phyloP scores from a whole-genome alignment of 345 rosid genomes.

The Citrus unshiu region DNA sequence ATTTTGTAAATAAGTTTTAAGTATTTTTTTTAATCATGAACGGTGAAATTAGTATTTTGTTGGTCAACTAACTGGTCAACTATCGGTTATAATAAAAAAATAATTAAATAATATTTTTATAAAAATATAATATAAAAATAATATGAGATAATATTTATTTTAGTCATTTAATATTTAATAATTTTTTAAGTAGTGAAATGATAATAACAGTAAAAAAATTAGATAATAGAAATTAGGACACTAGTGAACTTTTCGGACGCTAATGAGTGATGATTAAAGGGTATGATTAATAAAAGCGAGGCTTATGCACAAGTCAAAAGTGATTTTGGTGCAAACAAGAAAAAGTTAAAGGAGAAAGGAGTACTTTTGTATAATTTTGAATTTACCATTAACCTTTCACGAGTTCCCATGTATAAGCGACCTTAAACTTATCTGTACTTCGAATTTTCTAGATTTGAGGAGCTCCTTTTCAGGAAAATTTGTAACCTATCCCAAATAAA shows the following conservation, averaged over 20 bases:
- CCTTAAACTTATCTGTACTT: not conserved
- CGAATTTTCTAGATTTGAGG: not conserved
- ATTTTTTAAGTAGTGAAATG: fast-evolving
- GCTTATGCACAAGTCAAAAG: slow-evolving; percentile 18
- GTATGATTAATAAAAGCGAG: not conserved
- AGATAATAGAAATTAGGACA: not conserved
- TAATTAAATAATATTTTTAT: too few relatives aligned
- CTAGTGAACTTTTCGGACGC: slow-evolving; percentile 6
- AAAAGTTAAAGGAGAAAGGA: slow-evolving; percentile 6
- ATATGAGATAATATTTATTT: too few relatives aligned
- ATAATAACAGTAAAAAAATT: too few relatives aligned
- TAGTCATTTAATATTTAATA: too few relatives aligned
- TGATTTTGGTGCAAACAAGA: slow-evolving; percentile 3
- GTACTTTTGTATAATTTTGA: slow-evolving; percentile 3
- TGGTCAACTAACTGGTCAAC: too few relatives aligned
- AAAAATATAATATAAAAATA: too few relatives aligned
- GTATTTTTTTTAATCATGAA: too few relatives aligned
- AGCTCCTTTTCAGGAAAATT: slow-evolving; percentile 2
- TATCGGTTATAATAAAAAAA: too few relatives aligned
- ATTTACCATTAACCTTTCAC: slow-evolving; percentile 7
- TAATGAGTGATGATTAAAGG: slow-evolving; percentile 10
- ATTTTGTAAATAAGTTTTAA: too few relatives aligned
- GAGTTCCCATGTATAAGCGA: slow-evolving; percentile 11
- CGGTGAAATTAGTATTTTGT: too few relatives aligned
- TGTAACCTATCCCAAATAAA: too few relatives aligned